Evolutionary conservation across 2,329 filamentous ascomycete genomes (phyloP).

Genomic region (Scedosporium dehoogii): DNA sequence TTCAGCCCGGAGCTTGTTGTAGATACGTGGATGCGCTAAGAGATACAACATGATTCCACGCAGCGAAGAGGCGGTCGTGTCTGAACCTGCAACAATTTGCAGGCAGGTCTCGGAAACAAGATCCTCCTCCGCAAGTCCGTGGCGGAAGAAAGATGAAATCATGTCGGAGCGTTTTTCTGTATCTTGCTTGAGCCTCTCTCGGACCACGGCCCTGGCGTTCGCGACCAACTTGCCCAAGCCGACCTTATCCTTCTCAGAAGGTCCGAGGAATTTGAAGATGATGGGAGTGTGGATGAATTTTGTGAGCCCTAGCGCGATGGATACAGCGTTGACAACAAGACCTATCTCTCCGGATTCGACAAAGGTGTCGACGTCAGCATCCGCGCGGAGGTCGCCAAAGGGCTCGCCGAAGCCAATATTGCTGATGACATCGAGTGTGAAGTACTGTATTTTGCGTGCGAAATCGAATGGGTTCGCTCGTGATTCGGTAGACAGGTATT

Average conservation of each 20-base stretch:
- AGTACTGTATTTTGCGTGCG: conserved; percentile 34
- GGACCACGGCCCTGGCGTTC: conserved; percentile 21
- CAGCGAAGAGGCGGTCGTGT: conserved; percentile 46
- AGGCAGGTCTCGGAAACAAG: conserved; percentile 33
- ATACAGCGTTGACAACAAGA: conserved; percentile 31
- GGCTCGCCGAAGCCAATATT: conserved; percentile 38
- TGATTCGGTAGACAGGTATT: conserved; percentile 23
- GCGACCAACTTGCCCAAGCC: conserved; percentile 32
- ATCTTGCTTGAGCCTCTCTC: conserved; percentile 13
- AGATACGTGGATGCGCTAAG: conserved; percentile 36
- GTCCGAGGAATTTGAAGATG: conserved; percentile 34
- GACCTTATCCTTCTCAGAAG: conserved; percentile 25
- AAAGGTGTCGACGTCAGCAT: conserved; percentile 36
- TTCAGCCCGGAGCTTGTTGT: conserved; percentile 34
- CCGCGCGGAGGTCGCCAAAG: conserved; percentile 33
- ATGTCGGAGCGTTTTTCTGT: conserved; percentile 31
- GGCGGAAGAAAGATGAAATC: conserved; percentile 33
- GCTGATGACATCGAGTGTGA: conserved; percentile 44
- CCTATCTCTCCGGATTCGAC: conserved; percentile 30
- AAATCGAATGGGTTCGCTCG: conserved; percentile 34
- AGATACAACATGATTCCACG: conserved; percentile 42
- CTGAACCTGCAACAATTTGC: conserved; percentile 42
- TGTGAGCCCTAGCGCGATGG: conserved; percentile 29
- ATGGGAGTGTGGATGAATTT: conserved; percentile 28
- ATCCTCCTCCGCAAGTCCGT: conserved; percentile 26